These are phyloP conservation scores for Malus asiatica DNA, from an alignment of 306 rosid genomes.

Conservation along the genomic window DNA sequence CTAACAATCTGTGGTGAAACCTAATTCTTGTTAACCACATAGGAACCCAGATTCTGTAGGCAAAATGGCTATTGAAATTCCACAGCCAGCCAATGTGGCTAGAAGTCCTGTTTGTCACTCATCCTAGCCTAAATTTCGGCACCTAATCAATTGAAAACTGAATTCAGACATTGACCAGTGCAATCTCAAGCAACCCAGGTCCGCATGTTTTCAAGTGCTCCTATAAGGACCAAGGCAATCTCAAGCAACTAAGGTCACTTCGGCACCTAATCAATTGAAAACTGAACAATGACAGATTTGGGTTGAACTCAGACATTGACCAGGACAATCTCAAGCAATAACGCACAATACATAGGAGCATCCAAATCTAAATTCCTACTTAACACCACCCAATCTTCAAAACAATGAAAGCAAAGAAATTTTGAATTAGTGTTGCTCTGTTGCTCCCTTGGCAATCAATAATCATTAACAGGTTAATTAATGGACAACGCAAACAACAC, in stretches of 20 bases:
- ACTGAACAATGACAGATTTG: background rate
- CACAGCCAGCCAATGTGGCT: background rate
- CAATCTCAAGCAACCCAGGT: background rate
- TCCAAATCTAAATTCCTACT: background rate
- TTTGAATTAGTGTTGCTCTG: background rate
- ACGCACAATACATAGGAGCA: background rate
- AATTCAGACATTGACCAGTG: background rate
- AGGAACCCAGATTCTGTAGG: background rate
- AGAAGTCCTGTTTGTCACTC: background rate
- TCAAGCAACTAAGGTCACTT: background rate
- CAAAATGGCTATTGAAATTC: background rate
- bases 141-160: background rate
- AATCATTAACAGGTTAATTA: background rate
- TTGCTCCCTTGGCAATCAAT: background rate
- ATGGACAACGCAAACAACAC: background rate
- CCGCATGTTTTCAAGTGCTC: background rate
- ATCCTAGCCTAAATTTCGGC: background rate
- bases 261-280: background rate
- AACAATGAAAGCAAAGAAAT: background rate
- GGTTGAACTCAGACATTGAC: background rate
- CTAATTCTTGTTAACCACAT: background rate
- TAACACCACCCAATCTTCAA: background rate
- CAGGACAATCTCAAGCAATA: background rate
- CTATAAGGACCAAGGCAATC: background rate
- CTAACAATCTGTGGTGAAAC: background rate